Conservation (phyloP, 23 red algal genomes). For the Gracilaria gracilis region DNA sequence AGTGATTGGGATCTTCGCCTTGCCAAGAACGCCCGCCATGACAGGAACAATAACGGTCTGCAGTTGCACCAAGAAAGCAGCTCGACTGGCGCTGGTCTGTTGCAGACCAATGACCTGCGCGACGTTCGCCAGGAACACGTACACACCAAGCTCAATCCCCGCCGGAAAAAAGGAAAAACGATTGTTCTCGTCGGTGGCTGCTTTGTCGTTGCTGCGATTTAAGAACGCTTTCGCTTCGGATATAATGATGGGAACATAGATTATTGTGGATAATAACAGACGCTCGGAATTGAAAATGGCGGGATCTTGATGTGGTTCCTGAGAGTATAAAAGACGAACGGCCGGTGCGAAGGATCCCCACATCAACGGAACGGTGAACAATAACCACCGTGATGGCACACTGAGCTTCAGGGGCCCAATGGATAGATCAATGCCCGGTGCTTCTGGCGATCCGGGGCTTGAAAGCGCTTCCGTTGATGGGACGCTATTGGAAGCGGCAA, state of each 20-base stretch:
- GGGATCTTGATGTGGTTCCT: conserved; percentile 75
- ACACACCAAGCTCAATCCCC: conserved; percentile 89
- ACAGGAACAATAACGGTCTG: conserved; percentile 96
- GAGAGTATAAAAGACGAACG: conserved; percentile 84
- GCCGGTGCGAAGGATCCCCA: conserved; percentile 93
- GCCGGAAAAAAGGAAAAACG: conserved; percentile 47
- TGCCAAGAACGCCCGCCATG: conserved; percentile 68
- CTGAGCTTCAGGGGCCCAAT: neutral
- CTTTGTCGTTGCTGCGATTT: conserved; percentile 5
- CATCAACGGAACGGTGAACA: conserved; percentile 79
- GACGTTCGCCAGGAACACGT: conserved; percentile 94
- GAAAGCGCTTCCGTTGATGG: neutral
- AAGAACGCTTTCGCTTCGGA: conserved; percentile 49
- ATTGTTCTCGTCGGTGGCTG: neutral
- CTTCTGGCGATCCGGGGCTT: neutral
- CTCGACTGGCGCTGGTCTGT: conserved; percentile 80
- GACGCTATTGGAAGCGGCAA: neutral
- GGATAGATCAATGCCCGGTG: conserved; percentile 2
- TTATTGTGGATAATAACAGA: conserved; percentile 72
- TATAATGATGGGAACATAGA: conserved; percentile 72
- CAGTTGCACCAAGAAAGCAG: conserved; percentile 91
- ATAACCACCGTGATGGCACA: conserved; percentile 58
- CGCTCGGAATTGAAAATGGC: conserved; percentile 97
- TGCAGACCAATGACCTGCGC: conserved; percentile 93
- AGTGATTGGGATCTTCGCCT: conserved; percentile 33